Conservation (phyloP, 345 rosid genomes). For the Moringa oleifera region DNA sequence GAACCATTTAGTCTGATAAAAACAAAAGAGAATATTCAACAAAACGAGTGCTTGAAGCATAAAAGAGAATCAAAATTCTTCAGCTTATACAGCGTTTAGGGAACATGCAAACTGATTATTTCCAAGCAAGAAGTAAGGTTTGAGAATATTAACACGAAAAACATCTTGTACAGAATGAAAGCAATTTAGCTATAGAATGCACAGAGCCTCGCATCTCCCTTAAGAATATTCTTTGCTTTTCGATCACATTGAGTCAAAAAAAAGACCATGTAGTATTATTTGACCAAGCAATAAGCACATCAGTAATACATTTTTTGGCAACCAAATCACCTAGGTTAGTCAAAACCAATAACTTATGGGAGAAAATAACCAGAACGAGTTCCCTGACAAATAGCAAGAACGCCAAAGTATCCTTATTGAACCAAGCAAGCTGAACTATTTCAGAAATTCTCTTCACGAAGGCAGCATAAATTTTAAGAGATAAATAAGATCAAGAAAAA, state of each 20-base stretch:
- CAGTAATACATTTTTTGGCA: neutral
- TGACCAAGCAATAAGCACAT: neutral
- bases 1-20: neutral
- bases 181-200: too few species aligned
- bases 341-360: neutral
- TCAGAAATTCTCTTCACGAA: neutral
- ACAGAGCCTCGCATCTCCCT: neutral
- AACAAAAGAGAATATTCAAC: neutral
- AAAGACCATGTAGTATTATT: neutral
- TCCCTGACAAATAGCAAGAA: neutral
- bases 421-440: neutral
- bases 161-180: neutral
- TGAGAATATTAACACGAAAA: constrained; percentile 3
- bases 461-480: neutral
- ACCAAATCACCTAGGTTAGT: neutral
- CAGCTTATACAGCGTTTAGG: neutral
- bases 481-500: neutral
- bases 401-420: neutral
- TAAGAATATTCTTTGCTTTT: constrained; percentile 12
- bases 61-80: neutral
- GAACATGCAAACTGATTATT: neutral
- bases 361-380: neutral
- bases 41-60: neutral
- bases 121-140: constrained; percentile 4
- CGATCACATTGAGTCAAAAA: constrained; percentile 3